Evolutionary conservation across 2,329 filamentous ascomycete genomes (phyloP).

Genomic region (Torrubiella hemipterigena): DNA sequence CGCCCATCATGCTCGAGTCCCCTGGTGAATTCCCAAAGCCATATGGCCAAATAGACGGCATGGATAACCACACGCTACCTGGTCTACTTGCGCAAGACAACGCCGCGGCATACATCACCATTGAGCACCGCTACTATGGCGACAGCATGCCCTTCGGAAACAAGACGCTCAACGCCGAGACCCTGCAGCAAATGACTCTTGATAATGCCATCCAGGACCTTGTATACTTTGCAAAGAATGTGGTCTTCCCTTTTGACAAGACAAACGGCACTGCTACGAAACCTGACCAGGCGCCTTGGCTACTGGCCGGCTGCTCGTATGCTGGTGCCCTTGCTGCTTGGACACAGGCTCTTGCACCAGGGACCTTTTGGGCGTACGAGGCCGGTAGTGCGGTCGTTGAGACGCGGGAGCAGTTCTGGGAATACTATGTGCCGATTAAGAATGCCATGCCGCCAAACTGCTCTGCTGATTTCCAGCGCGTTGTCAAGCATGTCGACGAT

Average conservation of each 20-base stretch:
- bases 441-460: slow-evolving; percentile 43
- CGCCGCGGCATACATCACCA: slow-evolving; percentile 58
- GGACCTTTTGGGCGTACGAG: slow-evolving; percentile 64
- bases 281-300: slow-evolving; percentile 53
- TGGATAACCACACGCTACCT: slow-evolving; percentile 59
- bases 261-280: slow-evolving; percentile 47
- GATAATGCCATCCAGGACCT: slow-evolving; percentile 68
- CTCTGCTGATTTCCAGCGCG: slow-evolving; percentile 45
- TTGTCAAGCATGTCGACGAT: slow-evolving; percentile 34
- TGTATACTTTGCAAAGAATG: slow-evolving; percentile 61
- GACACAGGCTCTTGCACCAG: slow-evolving; percentile 58
- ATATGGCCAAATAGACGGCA: slow-evolving; percentile 43
- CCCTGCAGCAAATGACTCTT: slow-evolving; percentile 64
- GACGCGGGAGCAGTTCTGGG: slow-evolving; percentile 63
- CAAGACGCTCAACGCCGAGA: slow-evolving; percentile 49
- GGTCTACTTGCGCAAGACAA: slow-evolving; percentile 54
- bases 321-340: slow-evolving; percentile 67
- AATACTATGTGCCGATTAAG: slow-evolving; percentile 34
- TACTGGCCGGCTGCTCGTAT: slow-evolving; percentile 70
- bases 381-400: slow-evolving; percentile 65
- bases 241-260: slow-evolving; percentile 51
- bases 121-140: slow-evolving; percentile 75
- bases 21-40: slow-evolving; percentile 49
- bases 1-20: slow-evolving; percentile 60
- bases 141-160: slow-evolving; percentile 58